Evolutionary conservation across 495 filamentous ascomycete genomes (phyloP).

Genomic region (Antarctomyces pellizariae): DNA sequence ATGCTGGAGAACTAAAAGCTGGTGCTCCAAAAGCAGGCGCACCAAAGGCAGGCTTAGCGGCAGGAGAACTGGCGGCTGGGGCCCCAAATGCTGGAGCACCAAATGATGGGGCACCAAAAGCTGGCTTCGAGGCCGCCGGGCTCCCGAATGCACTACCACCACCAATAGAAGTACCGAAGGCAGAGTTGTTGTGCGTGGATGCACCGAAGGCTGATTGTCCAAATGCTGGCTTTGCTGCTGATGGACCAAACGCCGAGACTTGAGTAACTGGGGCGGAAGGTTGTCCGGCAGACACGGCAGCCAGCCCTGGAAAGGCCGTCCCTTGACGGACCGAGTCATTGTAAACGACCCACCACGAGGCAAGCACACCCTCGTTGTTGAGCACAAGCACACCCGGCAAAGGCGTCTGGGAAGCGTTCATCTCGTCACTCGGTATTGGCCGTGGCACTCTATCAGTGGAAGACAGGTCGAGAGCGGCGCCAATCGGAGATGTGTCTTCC

Average conservation of each 20-base stretch:
- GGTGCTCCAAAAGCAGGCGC: slow-evolving; percentile 19
- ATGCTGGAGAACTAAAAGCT: slow-evolving; percentile 15
- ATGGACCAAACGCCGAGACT: slow-evolving; percentile 10
- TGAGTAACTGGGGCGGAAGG: slow-evolving; percentile 14
- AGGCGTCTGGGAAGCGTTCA: slow-evolving; percentile 53
- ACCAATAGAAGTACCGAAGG: slow-evolving; percentile 12
- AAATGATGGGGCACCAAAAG: slow-evolving; percentile 22
- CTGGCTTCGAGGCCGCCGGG: slow-evolving; percentile 7
- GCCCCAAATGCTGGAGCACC: slow-evolving; percentile 12
- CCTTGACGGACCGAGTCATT: slow-evolving; percentile 57
- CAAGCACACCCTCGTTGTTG: slow-evolving; percentile 71
- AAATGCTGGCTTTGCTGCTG: slow-evolving; percentile 11
- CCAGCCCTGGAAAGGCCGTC: slow-evolving; percentile 46
- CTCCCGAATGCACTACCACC: slow-evolving; percentile 17
- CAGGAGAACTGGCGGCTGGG: slow-evolving; percentile 4
- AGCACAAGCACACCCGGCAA: slow-evolving; percentile 71
- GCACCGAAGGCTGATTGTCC: slow-evolving; percentile 13
- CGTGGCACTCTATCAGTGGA: slow-evolving; percentile 50
- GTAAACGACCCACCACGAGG: slow-evolving; percentile 80
- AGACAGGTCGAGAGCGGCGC: slow-evolving; percentile 62
- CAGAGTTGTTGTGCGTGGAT: slow-evolving; percentile 2
- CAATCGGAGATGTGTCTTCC: slow-evolving; percentile 55
- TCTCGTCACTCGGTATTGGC: slow-evolving; percentile 57
- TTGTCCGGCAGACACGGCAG: slow-evolving; percentile 19
- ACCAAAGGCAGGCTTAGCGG: slow-evolving; percentile 23